Base-by-base conservation (phyloP, 2,329 filamentous ascomycete species). In the Metarhizium sp. region DNA sequence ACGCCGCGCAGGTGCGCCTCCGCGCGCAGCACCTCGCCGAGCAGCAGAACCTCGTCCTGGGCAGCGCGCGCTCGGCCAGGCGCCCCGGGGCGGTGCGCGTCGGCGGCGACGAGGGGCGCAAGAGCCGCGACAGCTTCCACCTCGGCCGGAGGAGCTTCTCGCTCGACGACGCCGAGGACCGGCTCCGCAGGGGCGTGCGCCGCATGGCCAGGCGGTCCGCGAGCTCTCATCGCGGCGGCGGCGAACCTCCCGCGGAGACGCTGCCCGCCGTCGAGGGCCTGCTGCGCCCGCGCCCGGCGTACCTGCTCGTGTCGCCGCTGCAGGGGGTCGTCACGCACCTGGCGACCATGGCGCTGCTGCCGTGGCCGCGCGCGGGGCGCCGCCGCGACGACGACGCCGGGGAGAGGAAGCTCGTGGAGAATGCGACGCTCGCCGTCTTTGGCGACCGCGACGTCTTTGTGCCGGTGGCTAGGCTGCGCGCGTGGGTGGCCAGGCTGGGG, bases 391-490 rank as follows among this genome's bases (percentile, higher is more conserved):
- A 62, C 1, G 55, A 65, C 53, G 67, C 59, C 1, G 74, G 75
- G 1, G 80, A 85, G 55, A 69, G 72, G 52, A 84, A 87, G 63
- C 72, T 88, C 51, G 70, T 81, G 1, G 67, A 71, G 2, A 77
- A 85, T 62, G 76, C 78, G 1, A 86, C 86, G 0, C 67, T 96
- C 38, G 84, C 82, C 0, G 69, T 95, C 0, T 95, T 85, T 64
- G 92, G 92, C 1, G 82, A 86, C 52, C 75, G 79, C 4, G 92
- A 97, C 67, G 71, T 78, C 0, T 95, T 96, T 60, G 85, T 88
- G 1, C 80, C 84, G 1, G 75, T 74, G 3, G 78, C 76, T 56
- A 88, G 82, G 67, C 74, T 92, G 61, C 77, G 80, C 11, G 71
- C 75, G 1, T 96, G 92, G 92, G 75, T 75, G 10, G 71, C 73